Conservation (phyloP, 2,329 filamentous ascomycete genomes). For the Sphaerulina musiva region DNA sequence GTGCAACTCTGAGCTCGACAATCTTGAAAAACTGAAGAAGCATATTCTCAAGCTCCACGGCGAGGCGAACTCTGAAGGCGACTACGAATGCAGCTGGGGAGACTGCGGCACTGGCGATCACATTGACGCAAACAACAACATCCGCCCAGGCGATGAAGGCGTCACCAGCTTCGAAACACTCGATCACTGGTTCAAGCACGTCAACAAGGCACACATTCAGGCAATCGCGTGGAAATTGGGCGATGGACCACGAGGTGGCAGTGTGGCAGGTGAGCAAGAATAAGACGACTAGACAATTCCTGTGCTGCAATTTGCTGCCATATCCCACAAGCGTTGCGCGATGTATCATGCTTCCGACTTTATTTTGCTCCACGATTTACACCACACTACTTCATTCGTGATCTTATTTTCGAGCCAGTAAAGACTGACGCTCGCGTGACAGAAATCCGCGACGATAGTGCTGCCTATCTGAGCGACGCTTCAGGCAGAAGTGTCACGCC, state of each 20-base stretch:
- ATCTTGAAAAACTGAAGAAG: conserved; percentile 52
- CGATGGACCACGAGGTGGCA: conserved; percentile 52
- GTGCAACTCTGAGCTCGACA: conserved; percentile 56
- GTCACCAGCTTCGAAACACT: conserved; percentile 34
- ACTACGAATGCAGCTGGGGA: conserved; percentile 43
- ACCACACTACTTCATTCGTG: background rate
- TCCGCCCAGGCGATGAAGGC: conserved; percentile 21
- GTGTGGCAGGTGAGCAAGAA: conserved; percentile 47
- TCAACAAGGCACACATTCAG: conserved; percentile 48
- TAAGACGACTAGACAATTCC: background rate
- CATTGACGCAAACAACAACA: conserved; percentile 22
- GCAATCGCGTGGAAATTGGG: conserved; percentile 52
- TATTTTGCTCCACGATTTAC: conserved; percentile 3
- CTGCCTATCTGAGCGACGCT: conserved; percentile 43
- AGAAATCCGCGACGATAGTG: conserved; percentile 29
- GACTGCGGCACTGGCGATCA: conserved; percentile 33
- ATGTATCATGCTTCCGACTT: background rate
- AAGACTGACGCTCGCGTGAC: conserved; percentile 7
- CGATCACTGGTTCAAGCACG: conserved; percentile 45
- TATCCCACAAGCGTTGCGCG: background rate
- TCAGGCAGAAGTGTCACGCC: conserved; percentile 46
- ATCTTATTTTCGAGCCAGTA: background rate
- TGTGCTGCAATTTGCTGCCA: background rate
- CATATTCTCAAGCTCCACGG: conserved; percentile 54
- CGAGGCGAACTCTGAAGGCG: conserved; percentile 31